These are phyloP conservation scores for Erodium chrysanthum DNA, from an alignment of 441 rosid species.

Conservation along the genomic window DNA sequence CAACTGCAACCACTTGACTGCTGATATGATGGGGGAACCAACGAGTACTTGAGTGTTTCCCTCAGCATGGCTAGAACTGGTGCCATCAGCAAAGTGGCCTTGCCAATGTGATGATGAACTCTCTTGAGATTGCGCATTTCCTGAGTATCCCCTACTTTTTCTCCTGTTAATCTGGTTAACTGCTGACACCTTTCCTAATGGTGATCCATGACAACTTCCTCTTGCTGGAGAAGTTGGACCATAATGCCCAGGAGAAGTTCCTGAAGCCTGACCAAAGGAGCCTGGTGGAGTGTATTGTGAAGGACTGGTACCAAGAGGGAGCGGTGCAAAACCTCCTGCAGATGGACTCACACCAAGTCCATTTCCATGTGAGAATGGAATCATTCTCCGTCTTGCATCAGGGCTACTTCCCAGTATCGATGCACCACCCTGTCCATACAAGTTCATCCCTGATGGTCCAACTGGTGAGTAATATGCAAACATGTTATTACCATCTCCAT, in stretches of 20 bases:
- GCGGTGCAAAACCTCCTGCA: conserved; percentile 79
- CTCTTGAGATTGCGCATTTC: conserved; percentile 71
- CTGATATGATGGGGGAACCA: conserved; percentile 44
- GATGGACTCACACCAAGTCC: conserved; percentile 91
- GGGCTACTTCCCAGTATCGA: conserved; percentile 87
- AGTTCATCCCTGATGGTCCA: conserved; percentile 72
- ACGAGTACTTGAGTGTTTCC: conserved; percentile 40
- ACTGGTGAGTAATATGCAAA: conserved; percentile 91
- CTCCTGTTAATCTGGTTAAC: conserved; percentile 76
- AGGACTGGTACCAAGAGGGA: conserved; percentile 95
- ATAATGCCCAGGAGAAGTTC: conserved; percentile 91
- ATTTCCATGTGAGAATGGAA: conserved; percentile 71
- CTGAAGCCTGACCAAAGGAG: conserved; percentile 53
- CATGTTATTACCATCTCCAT: conserved; percentile 64
- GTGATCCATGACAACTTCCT: conserved; percentile 85
- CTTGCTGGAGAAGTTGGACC: conserved; percentile 96
- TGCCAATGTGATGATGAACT: conserved; percentile 51
- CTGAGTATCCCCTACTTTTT: conserved; percentile 69
- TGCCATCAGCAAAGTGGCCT: conserved; percentile 52
- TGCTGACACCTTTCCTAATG: conserved; percentile 78
- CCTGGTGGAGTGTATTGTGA: conserved; percentile 83
- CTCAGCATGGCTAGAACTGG: conserved; percentile 43
- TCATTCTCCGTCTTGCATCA: conserved; percentile 69
- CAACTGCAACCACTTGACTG: conserved; percentile 48
- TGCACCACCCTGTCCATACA: conserved; percentile 62